Evolutionary conservation across 257 asterid genomes (phyloP).

Genomic region (Ocimum tenuiflorum): DNA sequence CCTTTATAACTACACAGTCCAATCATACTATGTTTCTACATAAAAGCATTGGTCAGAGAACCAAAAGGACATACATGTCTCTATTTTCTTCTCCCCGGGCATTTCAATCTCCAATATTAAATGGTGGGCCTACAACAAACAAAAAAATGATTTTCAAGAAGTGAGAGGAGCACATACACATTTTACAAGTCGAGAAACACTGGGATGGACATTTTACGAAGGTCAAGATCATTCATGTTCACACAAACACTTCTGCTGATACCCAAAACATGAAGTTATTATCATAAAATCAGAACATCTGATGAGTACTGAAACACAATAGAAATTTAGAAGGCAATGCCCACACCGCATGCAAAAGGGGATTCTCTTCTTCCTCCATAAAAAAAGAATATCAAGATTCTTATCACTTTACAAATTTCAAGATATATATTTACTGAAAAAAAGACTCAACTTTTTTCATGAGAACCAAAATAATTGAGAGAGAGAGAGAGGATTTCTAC

Average conservation of each 20-base stretch:
- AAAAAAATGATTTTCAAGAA: neutral
- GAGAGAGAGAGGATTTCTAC: neutral
- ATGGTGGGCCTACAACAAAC: conserved; percentile 26
- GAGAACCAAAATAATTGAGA: neutral
- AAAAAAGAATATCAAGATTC: conserved; percentile 21
- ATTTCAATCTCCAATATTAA: conserved; percentile 33
- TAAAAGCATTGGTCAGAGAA: conserved; percentile 7
- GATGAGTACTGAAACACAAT: neutral
- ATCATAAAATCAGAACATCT: neutral
- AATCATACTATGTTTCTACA: neutral
- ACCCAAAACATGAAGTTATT: neutral
- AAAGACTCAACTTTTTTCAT: neutral
- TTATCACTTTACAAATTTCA: conserved; percentile 13
- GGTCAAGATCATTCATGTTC: too few species aligned
- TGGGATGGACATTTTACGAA: too few species aligned
- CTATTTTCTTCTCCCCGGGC: conserved; percentile 52
- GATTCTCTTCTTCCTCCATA: conserved; percentile 19
- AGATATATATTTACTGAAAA: neutral
- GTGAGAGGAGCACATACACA: neutral
- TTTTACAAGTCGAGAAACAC: too few species aligned
- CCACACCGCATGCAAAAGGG: conserved; percentile 27
- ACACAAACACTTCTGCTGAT: too few species aligned
- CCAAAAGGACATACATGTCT: conserved; percentile 34
- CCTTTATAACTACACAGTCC: neutral
- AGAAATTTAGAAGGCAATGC: neutral